These are phyloP conservation scores for Amanita jacksonii DNA, from an alignment of 768 basidiomycete species.

Conservation along the genomic window DNA sequence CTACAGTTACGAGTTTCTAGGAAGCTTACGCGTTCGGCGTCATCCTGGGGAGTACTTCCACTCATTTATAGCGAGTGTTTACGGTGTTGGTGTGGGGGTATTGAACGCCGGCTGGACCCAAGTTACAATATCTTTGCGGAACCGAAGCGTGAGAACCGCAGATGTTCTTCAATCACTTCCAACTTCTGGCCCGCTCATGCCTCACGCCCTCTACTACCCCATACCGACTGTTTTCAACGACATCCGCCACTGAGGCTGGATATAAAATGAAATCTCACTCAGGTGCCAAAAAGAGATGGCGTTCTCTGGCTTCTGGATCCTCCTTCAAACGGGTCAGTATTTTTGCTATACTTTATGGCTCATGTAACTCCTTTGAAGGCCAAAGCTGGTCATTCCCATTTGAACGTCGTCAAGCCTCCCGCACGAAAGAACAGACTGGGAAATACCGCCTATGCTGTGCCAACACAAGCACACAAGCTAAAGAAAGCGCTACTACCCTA, in stretches of 20 bases:
- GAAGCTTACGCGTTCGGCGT: slow-evolving; percentile 66
- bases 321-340: slow-evolving; percentile 65
- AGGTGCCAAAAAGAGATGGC: slow-evolving; percentile 77
- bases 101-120: background rate
- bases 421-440: slow-evolving; percentile 57
- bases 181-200: background rate
- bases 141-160: background rate
- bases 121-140: background rate
- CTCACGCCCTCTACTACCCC: background rate
- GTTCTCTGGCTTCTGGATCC: slow-evolving; percentile 51
- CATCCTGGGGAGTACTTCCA: slow-evolving; percentile 51
- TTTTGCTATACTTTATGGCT: background rate
- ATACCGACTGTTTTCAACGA: slow-evolving; percentile 49
- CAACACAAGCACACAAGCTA: slow-evolving; percentile 54
- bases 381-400: slow-evolving; percentile 62
- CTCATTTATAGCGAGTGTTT: slow-evolving; percentile 20
- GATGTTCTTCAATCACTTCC: slow-evolving; percentile 14
- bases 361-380: slow-evolving; percentile 29
- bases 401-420: slow-evolving; percentile 60
- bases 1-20: background rate
- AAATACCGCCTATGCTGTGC: slow-evolving; percentile 55
- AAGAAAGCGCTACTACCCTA: slow-evolving; percentile 66
- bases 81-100: background rate
- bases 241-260: slow-evolving; percentile 40
- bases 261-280: slow-evolving; percentile 78